These are phyloP conservation scores for Hypoxylon sp. DNA, from an alignment of 2,329 filamentous ascomycete genomes.

Conservation along the genomic window DNA sequence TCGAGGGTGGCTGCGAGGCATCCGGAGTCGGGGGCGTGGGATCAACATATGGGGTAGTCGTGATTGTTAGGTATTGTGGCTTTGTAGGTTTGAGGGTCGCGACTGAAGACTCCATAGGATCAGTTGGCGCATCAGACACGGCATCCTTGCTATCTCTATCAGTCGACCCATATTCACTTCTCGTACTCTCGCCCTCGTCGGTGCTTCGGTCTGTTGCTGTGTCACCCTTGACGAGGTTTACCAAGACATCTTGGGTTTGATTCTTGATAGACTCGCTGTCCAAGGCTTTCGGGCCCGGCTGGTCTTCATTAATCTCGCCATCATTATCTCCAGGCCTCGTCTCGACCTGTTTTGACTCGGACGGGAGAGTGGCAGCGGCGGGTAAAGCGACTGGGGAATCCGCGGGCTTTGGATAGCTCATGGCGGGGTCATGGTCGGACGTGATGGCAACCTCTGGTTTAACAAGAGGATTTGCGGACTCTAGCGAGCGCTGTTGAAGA, in stretches of 20 bases:
- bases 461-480: constrained; percentile 36
- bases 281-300: constrained; percentile 3
- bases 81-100: constrained; percentile 59
- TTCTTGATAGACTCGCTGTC: constrained; percentile 2
- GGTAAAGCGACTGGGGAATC: constrained; percentile 33
- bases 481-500: constrained; percentile 37
- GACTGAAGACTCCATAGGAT: constrained; percentile 56
- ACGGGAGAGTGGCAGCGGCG: constrained; percentile 21
- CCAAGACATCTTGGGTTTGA: constrained; percentile 13
- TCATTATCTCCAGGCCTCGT: constrained; percentile 16
- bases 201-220: constrained; percentile 8
- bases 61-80: constrained; percentile 58
- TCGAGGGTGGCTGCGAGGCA: constrained; percentile 64
- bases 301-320: constrained; percentile 10
- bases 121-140: constrained; percentile 8
- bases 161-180: constrained; percentile 1
- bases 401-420: constrained; percentile 41
- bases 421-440: constrained; percentile 45
- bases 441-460: constrained; percentile 31
- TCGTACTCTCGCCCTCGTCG: constrained; percentile 5
- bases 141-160: constrained; percentile 12
- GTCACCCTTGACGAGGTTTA: constrained; percentile 21
- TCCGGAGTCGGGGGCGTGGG: constrained; percentile 66
- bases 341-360: constrained; percentile 23
- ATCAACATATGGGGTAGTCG: constrained; percentile 61